Conservation (phyloP, 2,329 filamentous ascomycete species). For the Aureobasidium zeae region DNA sequence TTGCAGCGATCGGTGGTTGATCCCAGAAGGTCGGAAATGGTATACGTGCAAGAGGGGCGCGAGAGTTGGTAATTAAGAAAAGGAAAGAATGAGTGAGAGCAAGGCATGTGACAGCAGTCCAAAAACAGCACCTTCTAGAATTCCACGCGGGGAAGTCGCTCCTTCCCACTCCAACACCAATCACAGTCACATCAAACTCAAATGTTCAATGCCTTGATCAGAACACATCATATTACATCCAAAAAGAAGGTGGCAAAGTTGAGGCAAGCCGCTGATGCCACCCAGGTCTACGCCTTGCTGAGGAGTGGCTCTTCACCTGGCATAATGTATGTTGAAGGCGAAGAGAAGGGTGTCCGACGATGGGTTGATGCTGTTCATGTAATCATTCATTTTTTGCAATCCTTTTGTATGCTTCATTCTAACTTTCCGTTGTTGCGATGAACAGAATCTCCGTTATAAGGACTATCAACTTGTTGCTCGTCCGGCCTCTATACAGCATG, state of each 20-base stretch:
- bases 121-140: slow-evolving; percentile 6
- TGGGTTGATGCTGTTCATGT: slow-evolving; percentile 59
- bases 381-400: slow-evolving; percentile 15
- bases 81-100: background rate
- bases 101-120: slow-evolving; percentile 6
- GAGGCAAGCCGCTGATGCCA: slow-evolving; percentile 52
- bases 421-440: background rate
- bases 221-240: slow-evolving; percentile 73
- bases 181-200: no score
- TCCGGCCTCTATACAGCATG: slow-evolving; percentile 34
- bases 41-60: no score
- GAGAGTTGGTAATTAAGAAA: background rate
- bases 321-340: slow-evolving; percentile 68
- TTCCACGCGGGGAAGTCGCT: background rate
- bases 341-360: slow-evolving; percentile 45
- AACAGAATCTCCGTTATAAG: slow-evolving; percentile 54
- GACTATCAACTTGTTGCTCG: slow-evolving; percentile 57
- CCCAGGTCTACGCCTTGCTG: slow-evolving; percentile 55
- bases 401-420: background rate
- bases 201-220: slow-evolving; percentile 55
- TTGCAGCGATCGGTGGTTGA: no score
- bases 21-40: background rate
- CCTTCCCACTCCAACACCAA: no score
- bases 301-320: slow-evolving; percentile 61
- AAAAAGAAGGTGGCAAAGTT: slow-evolving; percentile 62